Conservation (phyloP, 2,329 filamentous ascomycete species). For the Sporothrix inflata region DNA sequence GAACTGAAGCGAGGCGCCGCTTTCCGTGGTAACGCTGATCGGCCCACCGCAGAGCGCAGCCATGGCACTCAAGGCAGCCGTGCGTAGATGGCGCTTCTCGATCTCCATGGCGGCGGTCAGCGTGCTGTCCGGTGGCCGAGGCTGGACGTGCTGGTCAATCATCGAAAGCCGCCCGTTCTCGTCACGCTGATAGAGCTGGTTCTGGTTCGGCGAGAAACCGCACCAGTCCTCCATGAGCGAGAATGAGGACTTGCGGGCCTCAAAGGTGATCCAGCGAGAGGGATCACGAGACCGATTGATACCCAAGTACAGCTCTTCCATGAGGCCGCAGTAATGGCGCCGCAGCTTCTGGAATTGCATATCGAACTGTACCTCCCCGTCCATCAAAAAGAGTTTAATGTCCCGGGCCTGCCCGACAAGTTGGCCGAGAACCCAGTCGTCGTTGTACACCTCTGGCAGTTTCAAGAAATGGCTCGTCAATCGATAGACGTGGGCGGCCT, state of each 20-base stretch:
- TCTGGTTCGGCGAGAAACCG: slow-evolving; percentile 90
- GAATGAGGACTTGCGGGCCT: slow-evolving; percentile 92
- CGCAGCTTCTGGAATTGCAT: slow-evolving; percentile 91
- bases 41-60: slow-evolving; percentile 86
- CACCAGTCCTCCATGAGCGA: slow-evolving; percentile 99
- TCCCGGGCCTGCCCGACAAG: slow-evolving; percentile 89
- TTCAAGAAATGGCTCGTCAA: slow-evolving; percentile 88
- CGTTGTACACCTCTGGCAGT: slow-evolving; percentile 74
- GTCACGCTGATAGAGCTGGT: slow-evolving; percentile 78
- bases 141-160: slow-evolving; percentile 69
- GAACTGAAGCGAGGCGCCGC: slow-evolving; percentile 84
- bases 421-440: slow-evolving; percentile 89
- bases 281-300: slow-evolving; percentile 85
- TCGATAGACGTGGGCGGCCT: slow-evolving; percentile 95
- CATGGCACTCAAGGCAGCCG: slow-evolving; percentile 92
- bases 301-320: slow-evolving; percentile 90
- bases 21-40: slow-evolving; percentile 85
- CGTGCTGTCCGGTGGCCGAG: slow-evolving; percentile 55
- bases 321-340: slow-evolving; percentile 89
- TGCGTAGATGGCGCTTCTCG: slow-evolving; percentile 89
- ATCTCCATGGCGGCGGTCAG: slow-evolving; percentile 93
- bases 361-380: slow-evolving; percentile 90
- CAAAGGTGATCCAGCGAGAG: slow-evolving; percentile 95
- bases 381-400: slow-evolving; percentile 90
- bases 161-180: slow-evolving; percentile 85